Conservation (phyloP, 306 rosid species). For the Fragaria nilgerrensis region DNA sequence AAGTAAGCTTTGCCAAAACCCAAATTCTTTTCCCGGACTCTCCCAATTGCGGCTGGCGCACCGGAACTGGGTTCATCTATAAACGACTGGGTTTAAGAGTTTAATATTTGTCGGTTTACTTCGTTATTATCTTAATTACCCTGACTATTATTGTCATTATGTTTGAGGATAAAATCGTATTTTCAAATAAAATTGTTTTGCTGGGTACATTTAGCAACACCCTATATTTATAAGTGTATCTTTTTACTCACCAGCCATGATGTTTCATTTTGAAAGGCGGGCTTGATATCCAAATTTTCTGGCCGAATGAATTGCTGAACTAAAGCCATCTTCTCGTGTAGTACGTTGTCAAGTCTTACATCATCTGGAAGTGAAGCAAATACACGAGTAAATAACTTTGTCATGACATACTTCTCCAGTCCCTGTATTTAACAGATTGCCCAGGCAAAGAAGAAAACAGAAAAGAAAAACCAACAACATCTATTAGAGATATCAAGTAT, state of each 20-base stretch:
- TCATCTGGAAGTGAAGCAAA: conserved; percentile 92
- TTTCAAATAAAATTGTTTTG: too few species aligned
- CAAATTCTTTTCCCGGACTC: too few species aligned
- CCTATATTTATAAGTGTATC: neutral
- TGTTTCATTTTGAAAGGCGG: conserved; percentile 81
- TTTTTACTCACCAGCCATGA: conserved; percentile 90
- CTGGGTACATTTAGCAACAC: too few species aligned
- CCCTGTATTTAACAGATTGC: conserved; percentile 58
- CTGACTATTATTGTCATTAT: too few species aligned
- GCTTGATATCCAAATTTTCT: conserved; percentile 86
- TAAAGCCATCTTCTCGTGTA: conserved; percentile 81
- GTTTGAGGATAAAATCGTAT: too few species aligned
- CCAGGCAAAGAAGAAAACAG: conserved; percentile 18
- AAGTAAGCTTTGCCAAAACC: too few species aligned
- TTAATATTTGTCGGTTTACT: too few species aligned
- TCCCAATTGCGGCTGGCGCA: too few species aligned
- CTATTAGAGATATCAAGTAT: conserved; percentile 16
- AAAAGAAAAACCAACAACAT: conserved; percentile 7
- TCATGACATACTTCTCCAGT: conserved; percentile 99
- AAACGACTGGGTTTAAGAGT: too few species aligned
- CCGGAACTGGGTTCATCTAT: too few species aligned
- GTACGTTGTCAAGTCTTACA: conserved; percentile 67
- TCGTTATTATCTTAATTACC: too few species aligned
- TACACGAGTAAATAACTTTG: conserved; percentile 88
- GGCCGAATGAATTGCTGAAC: conserved; percentile 90